These are phyloP conservation scores for Cyclotella distinguenda DNA, from an alignment of 108 stramenopile species.

Conservation along the genomic window DNA sequence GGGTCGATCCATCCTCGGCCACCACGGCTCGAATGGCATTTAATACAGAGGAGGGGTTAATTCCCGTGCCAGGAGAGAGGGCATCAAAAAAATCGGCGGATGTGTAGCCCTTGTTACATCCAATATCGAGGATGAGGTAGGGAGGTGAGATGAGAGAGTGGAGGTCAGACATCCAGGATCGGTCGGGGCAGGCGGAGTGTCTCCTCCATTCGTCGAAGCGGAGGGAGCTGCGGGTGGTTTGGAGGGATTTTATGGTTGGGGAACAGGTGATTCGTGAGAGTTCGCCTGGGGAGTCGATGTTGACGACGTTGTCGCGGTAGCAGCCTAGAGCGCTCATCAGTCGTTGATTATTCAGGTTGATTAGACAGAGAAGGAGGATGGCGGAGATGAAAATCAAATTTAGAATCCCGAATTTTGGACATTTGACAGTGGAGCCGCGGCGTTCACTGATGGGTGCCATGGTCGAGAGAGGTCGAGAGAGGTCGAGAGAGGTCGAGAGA, in stretches of 20 bases:
- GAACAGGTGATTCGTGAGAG: slow-evolving; percentile 20
- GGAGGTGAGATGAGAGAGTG: slow-evolving; percentile 5
- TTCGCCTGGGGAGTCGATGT: not conserved
- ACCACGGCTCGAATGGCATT: slow-evolving; percentile 21
- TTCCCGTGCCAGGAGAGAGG: slow-evolving; percentile 23
- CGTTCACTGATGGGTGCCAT: slow-evolving; percentile 10
- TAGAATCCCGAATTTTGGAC: not conserved
- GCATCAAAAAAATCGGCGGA: slow-evolving; percentile 41
- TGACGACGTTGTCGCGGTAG: not conserved
- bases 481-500: too few relatives aligned
- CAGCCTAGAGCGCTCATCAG: slow-evolving; percentile 5
- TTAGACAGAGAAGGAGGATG: not conserved
- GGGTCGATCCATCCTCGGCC: slow-evolving; percentile 16
- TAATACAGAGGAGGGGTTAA: slow-evolving; percentile 26
- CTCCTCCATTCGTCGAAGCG: slow-evolving; percentile 42
- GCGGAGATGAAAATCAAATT: slow-evolving; percentile 5
- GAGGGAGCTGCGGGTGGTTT: slow-evolving; percentile 6
- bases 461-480: too few relatives aligned
- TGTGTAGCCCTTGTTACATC: slow-evolving; percentile 49
- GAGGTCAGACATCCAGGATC: slow-evolving; percentile 35
- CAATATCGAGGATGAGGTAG: slow-evolving; percentile 34
- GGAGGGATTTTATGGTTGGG: slow-evolving; percentile 1
- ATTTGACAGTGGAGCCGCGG: not conserved
- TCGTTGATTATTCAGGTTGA: slow-evolving; percentile 13
- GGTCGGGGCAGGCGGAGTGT: slow-evolving; percentile 41